Evolutionary conservation across 768 basidiomycete species (phyloP), one percentile per base, ranked within the genome.

Genomic region (Boletus tomentosulus): DNA sequence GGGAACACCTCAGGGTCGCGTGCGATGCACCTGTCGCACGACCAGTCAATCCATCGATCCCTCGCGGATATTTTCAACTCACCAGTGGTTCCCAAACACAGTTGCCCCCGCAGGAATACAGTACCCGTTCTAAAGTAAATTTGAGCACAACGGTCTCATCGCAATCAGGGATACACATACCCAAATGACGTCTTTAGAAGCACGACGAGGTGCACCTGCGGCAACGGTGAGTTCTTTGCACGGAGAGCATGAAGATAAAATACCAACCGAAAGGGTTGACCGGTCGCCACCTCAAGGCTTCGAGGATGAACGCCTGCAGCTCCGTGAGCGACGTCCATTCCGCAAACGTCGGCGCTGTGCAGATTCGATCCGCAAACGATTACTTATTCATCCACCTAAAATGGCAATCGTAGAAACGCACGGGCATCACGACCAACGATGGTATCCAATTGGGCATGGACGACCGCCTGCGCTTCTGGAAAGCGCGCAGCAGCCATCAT

Each of bases 251-350:
- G n/a, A 19, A 19, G n/a, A 5, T 13, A 2, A 8, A 4, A 16
- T 12, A 56, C 61, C 45, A 6, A 65, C 74, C 72, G 42, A 60
- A 55, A 0, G 68, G 62, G 16, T 64, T 68, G 7, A 73, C 63
- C 1, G 74, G 73, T 35, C 75, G 56, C 76, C 76, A 76, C 15
- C 76, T 60, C 57, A 70, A 62, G 0, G 64, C 56, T 56, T 78
- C 77, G 11, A 70, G 58, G 13, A 73, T 61, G 53, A 74, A 76
- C 0, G 76, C 75, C 6, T 66, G 65, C 1, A 76, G 60, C 28
- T 74, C 70, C 2, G 70, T 62, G 9, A 77, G 66, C 4, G 55
- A 46, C 0, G 64, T 35, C 57, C 59, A 57, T 38, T 76, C 74
- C 2, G 61, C 69, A 19, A 75, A 37, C 35, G 35, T 37, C 15